These are phyloP conservation scores for Fusarium euwallaceae DNA, from an alignment of 2,329 filamentous ascomycete genomes.

Conservation along the genomic window DNA sequence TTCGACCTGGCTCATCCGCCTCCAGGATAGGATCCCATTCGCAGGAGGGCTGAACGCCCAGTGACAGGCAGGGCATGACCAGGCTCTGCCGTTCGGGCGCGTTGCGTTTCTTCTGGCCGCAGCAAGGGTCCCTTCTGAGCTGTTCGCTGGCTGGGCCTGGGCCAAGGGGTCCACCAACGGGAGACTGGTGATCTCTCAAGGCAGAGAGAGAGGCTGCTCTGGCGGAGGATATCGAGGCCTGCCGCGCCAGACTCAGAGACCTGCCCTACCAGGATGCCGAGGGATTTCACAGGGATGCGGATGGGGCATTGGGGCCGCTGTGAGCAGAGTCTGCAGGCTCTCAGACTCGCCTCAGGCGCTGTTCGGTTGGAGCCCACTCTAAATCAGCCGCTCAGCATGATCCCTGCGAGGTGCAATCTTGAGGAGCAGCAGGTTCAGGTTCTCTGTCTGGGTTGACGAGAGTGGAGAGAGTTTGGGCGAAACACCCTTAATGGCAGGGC, in stretches of 20 bases:
- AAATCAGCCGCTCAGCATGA: constrained; percentile 40
- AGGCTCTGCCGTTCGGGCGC: constrained; percentile 18
- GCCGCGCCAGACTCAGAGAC: background rate
- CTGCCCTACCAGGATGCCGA: constrained; percentile 10
- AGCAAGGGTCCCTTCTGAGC: constrained; percentile 4
- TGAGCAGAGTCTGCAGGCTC: constrained; percentile 29
- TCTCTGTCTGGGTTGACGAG: constrained; percentile 22
- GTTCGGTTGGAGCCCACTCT: constrained; percentile 24
- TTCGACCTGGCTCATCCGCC: background rate
- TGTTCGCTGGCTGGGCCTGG: background rate
- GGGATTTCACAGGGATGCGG: constrained; percentile 17
- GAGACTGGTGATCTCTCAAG: background rate
- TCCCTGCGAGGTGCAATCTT: constrained; percentile 36
- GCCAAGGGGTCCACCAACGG: background rate
- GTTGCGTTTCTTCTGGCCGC: constrained; percentile 14
- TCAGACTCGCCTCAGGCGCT: constrained; percentile 12
- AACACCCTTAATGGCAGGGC: constrained; percentile 21
- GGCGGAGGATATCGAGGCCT: constrained; percentile 2
- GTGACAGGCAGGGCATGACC: constrained; percentile 8
- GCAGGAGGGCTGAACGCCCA: constrained; percentile 1
- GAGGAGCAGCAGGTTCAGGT: constrained; percentile 20
- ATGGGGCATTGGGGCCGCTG: constrained; percentile 9
- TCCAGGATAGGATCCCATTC: background rate
- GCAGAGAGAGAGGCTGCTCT: background rate
- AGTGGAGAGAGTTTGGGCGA: constrained; percentile 23